Percentiles rank a stretch among this genome's conserved stretches.
Evolutionary conservation across 2,329 filamentous ascomycete species (phyloP).

Genomic region (Monilinia laxa): DNA sequence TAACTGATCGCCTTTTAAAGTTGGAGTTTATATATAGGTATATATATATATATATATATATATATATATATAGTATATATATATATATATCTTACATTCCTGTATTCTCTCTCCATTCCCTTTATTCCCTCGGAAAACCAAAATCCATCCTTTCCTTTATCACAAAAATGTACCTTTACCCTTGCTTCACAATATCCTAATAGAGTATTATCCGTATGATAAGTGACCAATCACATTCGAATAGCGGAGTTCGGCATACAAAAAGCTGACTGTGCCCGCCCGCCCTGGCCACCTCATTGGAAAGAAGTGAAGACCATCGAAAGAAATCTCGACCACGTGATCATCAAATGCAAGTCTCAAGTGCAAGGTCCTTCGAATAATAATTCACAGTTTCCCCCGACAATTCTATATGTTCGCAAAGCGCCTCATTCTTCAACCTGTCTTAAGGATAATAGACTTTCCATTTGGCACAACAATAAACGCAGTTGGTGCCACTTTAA

Average conservation of each 20-base stretch:
- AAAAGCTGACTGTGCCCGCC: conserved; percentile 4
- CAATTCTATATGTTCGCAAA: conserved; percentile 29
- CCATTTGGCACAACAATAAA: conserved; percentile 23
- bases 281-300: not conserved
- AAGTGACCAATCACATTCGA: not conserved
- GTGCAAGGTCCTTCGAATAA: no score
- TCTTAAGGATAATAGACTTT: conserved; percentile 36
- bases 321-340: conserved; percentile 7
- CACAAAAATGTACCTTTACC: not conserved
- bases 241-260: not conserved
- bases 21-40: no score
- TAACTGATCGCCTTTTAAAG: no score
- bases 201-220: no score
- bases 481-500: conserved; percentile 20
- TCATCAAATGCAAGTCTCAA: not conserved
- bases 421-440: conserved; percentile 31
- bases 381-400: not conserved
- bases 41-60: no score
- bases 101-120: no score
- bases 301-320: not conserved
- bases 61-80: no score
- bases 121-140: no score
- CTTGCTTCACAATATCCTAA: conserved; percentile 5
- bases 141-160: not conserved
- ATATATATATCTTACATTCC: no score